Percentiles rank a stretch among this genome's conserved stretches.
These are phyloP conservation scores for Datisca glomerata DNA, from an alignment of 306 rosid genomes.

Conservation along the genomic window DNA sequence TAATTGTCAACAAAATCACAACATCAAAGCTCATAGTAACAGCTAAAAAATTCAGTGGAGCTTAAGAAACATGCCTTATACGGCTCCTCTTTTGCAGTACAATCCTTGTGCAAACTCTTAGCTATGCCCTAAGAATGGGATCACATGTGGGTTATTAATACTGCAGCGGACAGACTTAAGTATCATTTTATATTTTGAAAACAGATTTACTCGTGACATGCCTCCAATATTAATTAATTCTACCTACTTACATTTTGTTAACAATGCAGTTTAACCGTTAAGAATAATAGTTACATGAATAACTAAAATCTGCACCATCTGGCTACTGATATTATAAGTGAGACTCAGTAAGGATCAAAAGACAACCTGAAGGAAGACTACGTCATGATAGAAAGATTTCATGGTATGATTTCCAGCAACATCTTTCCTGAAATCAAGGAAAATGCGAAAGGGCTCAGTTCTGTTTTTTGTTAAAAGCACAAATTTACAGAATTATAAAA, in stretches of 20 bases:
- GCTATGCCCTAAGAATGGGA: constrained; percentile 47
- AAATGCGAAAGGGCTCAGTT: constrained; percentile 6
- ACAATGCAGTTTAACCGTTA: too few relatives aligned
- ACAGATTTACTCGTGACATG: background rate
- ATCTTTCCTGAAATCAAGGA: constrained; percentile 67
- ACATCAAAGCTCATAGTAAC: background rate
- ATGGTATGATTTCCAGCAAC: constrained; percentile 45
- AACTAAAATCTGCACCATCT: too few relatives aligned
- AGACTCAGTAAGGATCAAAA: constrained; percentile 9
- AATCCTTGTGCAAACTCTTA: constrained; percentile 62
- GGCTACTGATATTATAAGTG: too few relatives aligned
- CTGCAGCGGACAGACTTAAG: too few relatives aligned
- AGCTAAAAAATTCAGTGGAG: background rate
- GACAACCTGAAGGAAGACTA: constrained; percentile 72
- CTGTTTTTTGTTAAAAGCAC: too few relatives aligned
- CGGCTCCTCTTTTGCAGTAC: constrained; percentile 52
- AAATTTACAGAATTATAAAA: too few relatives aligned
- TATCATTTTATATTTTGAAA: too few relatives aligned
- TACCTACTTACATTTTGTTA: too few relatives aligned
- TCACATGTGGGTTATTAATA: background rate
- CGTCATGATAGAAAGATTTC: constrained; percentile 68
- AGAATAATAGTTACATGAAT: too few relatives aligned
- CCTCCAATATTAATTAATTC: background rate
- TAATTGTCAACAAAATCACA: background rate
- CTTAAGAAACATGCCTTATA: constrained; percentile 46